Conservation (phyloP, 2,329 filamentous ascomycete species). For the Trichoderma arundinaceum region DNA sequence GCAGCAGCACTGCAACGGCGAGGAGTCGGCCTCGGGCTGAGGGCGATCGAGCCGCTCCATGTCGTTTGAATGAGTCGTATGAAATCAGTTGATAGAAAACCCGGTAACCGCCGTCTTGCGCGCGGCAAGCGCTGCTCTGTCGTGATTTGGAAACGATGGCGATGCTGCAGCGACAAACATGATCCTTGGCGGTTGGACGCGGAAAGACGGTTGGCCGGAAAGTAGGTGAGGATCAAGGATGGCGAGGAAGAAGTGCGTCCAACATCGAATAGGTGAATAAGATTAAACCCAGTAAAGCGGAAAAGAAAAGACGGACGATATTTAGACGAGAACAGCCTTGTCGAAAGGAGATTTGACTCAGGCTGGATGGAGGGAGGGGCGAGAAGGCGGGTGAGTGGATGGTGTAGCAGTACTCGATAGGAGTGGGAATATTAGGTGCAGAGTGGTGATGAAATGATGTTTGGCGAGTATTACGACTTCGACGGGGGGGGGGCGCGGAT, state of each 20-base stretch:
- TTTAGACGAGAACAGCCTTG: conserved; percentile 10
- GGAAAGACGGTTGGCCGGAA: not conserved
- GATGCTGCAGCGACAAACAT: conserved; percentile 23
- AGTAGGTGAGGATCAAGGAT: conserved; percentile 11
- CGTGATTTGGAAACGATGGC: conserved; percentile 11
- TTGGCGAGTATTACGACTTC: conserved; percentile 4
- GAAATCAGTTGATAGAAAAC: not conserved
- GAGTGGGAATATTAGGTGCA: conserved; percentile 9
- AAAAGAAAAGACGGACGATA: not conserved
- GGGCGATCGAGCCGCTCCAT: conserved; percentile 36
- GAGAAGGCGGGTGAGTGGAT: not conserved
- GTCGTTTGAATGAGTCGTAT: not conserved
- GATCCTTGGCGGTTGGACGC: conserved; percentile 16
- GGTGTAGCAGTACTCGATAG: conserved; percentile 18
- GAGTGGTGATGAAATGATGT: not conserved
- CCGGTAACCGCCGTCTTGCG: not conserved
- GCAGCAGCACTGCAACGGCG: conserved; percentile 76
- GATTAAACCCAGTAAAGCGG: not conserved
- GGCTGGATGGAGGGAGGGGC: not conserved
- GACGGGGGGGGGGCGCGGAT: not conserved
- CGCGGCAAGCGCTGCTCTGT: not conserved
- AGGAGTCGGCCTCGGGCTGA: conserved; percentile 38
- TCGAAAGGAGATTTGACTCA: conserved; percentile 18
- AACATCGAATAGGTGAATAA: conserved; percentile 1
- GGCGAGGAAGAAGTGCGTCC: not conserved